Base-by-base conservation (phyloP, 148 eudicot genomes). In the Camellia sinensis region DNA sequence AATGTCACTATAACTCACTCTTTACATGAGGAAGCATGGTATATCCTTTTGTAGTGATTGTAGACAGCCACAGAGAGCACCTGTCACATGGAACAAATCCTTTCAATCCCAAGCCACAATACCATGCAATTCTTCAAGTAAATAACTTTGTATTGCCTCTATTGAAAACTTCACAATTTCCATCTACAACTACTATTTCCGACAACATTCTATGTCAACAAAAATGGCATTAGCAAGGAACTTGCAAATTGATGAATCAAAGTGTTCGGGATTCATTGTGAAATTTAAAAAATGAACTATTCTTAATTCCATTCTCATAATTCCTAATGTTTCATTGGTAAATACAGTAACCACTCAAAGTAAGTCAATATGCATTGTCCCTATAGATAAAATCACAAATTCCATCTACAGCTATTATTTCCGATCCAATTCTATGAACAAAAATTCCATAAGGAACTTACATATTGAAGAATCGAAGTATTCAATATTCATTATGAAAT, bases 11-110 rank as follows among this genome's bases (percentile, higher is more conserved):
- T 64, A 17, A 84, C 89, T 80, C 80, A 90, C 91, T 80, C 85
- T 79, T 82, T 73, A 67, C 75, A 81, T 74, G 69, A 75, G 82
- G 84, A 78, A 71, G 86, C 74, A 80, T 86, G 82, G 66, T 75
- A 74, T 63, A 86, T 83, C 80, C 88, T 86, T 81, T 86, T 86
- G 82, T 83, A 86, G 64, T 86, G 88, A 74, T 82, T 80, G 75
- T 81, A 83, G 18, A 83, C 86, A 0, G 86, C 88, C 76, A 85
- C 81, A 43, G 80, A 66, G 74, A 75, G 80, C 67, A 85, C 83
- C 86, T 83, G 75, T 29, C 71, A 65, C 67, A 54, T 18, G 54
- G 62, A 62, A 22, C 65, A 82, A 69, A 69, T 13, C 53, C 2
- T 59, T 81, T 81, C 71, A 81, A 40, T 57, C 61, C 29, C 69